Evolutionary conservation across 331 rosid genomes (phyloP).

Genomic region (Telfairia occidentalis): DNA sequence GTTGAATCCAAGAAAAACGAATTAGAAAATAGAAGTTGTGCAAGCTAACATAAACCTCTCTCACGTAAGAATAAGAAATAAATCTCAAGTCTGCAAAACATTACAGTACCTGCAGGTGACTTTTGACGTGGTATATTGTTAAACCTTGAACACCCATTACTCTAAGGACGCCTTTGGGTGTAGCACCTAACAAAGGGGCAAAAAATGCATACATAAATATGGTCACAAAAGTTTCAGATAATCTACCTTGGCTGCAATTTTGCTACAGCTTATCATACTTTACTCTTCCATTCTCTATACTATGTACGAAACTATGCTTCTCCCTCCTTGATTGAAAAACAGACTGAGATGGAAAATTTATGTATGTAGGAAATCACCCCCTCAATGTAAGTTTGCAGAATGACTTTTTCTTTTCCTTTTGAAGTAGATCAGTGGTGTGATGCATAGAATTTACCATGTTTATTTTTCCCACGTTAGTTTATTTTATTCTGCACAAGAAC

Average conservation of each 20-base stretch:
- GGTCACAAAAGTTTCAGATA: background rate
- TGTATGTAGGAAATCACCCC: background rate
- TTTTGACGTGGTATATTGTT: constrained; percentile 94
- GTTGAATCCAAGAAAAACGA: constrained; percentile 17
- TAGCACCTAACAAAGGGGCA: constrained; percentile 54
- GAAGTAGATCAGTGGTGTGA: background rate
- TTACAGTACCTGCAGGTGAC: constrained; percentile 78
- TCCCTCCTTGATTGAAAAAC: background rate
- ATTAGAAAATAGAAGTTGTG: background rate
- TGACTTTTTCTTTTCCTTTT: no score
- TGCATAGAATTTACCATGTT: background rate
- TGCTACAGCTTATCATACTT: background rate
- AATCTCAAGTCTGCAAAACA: background rate
- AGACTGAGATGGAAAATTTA: background rate
- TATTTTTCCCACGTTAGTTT: background rate
- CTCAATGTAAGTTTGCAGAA: background rate
- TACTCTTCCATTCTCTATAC: background rate
- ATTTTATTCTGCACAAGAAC: background rate
- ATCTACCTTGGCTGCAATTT: background rate
- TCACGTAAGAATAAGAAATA: background rate
- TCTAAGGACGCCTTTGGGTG: constrained; percentile 97
- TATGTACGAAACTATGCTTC: background rate
- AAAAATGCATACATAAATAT: background rate
- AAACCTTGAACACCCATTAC: constrained; percentile 97
- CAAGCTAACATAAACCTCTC: background rate